Evolutionary conservation across 495 filamentous ascomycete species (phyloP), one percentile per base, ranked within the genome.

Genomic region (Stereocaulon alpinum): DNA sequence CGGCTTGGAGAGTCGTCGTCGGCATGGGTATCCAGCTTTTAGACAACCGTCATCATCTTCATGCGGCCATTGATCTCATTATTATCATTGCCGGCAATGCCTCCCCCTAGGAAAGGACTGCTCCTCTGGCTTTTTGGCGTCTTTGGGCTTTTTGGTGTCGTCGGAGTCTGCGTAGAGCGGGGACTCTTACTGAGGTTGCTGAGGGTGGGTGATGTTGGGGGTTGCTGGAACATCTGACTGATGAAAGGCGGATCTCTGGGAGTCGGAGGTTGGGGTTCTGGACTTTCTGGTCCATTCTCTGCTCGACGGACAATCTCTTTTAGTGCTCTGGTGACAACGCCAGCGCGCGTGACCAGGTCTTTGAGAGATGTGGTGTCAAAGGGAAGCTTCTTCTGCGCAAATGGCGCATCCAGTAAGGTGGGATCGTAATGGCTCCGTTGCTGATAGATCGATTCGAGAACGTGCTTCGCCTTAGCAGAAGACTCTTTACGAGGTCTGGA

Each of bases 281-380:
- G 81, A 61, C 78, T 87, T 42, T 83, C 76, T 18, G 85, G 75
- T 18, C 85, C 77, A 43, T 85, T 83, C 67, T 95, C 90, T 44
- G 87, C 88, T 66, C 84, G 84, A 55, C 89, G 86, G 62, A 93
- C 81, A 14, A 87, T 76, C 56, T 91, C 87, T 48, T 86, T 86
- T 51, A 91, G 72, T 6, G 81, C 79, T 60, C 87, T 82, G 11
- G 81, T 86, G 24, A 95, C 79, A 14, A 84, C 84, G 34, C 84
- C 85, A 3, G 91, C 90, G 42, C 91, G 86, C 59, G 88, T 83
- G 18, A 96, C 91, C 50, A 96, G 77, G 69, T 92, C 88, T 60
- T 85, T 84, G 22, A 96, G 81, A 59, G 88, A 94, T 37, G 86
- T 89, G 11, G 90, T 95, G 67, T 95, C 91, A 64, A 96, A 96